Conservation (phyloP, 495 filamentous ascomycete genomes). For the Penicillium waksmanii region DNA sequence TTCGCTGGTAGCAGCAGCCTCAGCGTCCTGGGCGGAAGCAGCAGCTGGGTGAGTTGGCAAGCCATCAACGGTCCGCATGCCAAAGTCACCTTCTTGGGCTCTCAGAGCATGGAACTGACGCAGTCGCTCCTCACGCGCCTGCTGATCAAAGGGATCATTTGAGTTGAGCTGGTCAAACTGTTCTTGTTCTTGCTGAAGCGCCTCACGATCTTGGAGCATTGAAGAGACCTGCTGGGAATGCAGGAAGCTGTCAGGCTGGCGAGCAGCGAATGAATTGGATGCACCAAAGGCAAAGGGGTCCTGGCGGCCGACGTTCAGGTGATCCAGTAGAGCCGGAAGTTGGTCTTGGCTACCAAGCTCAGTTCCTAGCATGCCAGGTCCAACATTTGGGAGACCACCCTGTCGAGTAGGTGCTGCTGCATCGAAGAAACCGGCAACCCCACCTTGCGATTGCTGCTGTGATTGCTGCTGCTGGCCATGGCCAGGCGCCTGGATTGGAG, state of each 20-base stretch:
- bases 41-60: constrained; percentile 46
- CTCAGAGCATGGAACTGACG: constrained; percentile 66
- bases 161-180: constrained; percentile 57
- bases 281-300: constrained; percentile 57
- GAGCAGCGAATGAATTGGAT: constrained; percentile 50
- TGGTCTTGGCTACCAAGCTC: constrained; percentile 61
- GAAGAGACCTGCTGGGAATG: constrained; percentile 62
- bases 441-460: constrained; percentile 42
- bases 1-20: constrained; percentile 25
- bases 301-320: constrained; percentile 57
- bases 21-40: constrained; percentile 29
- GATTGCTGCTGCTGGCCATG: constrained; percentile 50
- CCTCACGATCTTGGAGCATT: constrained; percentile 64
- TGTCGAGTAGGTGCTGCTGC: constrained; percentile 44
- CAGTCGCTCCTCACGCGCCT: constrained; percentile 60
- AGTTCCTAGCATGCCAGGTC: constrained; percentile 56
- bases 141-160: constrained; percentile 53
- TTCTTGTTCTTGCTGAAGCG: constrained; percentile 66
- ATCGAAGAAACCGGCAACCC: constrained; percentile 75
- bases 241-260: constrained; percentile 56
- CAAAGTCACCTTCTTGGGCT: constrained; percentile 53
- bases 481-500: constrained; percentile 72
- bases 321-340: constrained; percentile 61
- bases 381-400: constrained; percentile 43
- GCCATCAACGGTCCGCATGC: constrained; percentile 46